Base-by-base conservation (phyloP, 2,329 filamentous ascomycete genomes). In the Neocatenulostroma microsporum region DNA sequence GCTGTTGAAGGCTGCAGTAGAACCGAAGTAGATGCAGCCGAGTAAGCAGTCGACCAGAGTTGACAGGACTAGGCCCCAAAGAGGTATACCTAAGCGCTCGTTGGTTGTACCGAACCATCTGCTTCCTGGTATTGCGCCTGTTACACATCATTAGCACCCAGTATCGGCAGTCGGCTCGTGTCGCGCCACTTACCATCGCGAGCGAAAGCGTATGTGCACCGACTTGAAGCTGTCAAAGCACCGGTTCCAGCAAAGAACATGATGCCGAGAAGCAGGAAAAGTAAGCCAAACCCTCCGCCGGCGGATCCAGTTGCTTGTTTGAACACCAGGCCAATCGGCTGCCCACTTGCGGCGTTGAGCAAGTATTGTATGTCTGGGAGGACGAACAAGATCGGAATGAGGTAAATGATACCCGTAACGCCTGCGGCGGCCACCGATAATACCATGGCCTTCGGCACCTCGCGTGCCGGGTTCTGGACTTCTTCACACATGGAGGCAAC, bases 11-110 rank as follows among this genome's bases (percentile, higher is more conserved):
- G 84, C 84, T 0, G 82, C 80, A 0, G 75, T 73, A 1, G 78
- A 83, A 8, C 84, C 84, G 46, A 88, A 85, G 63, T 84, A 88
- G 58, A 88, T 86, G 46, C 84, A 69, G 0, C 82, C 83, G 0
- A 88, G 69, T 9, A 87, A 62, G 47, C 76, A 82, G 57, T 83
- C 78, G 28, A 88, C 74, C 0, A 69, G 54, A 0, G 81, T 79
- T 0, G 81, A 84, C 2, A 88, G 67, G 3, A 78, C 63, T 5
- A 88, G 68, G 1, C 78, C 81, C 67, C 70, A 77, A 2, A 89
- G 64, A 0, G 84, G 84, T 37, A 88, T 77, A 39, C 80, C 77
- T 34, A 84, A 70, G 3, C 64, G 67, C 42, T 68, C 68, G 60
- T 83, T 76, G 28, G 87, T 80, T 30, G 67, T 67, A 6, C 48